Evolutionary conservation across 345 rosid genomes (phyloP).

Genomic region (Eucalyptus pauciflora): DNA sequence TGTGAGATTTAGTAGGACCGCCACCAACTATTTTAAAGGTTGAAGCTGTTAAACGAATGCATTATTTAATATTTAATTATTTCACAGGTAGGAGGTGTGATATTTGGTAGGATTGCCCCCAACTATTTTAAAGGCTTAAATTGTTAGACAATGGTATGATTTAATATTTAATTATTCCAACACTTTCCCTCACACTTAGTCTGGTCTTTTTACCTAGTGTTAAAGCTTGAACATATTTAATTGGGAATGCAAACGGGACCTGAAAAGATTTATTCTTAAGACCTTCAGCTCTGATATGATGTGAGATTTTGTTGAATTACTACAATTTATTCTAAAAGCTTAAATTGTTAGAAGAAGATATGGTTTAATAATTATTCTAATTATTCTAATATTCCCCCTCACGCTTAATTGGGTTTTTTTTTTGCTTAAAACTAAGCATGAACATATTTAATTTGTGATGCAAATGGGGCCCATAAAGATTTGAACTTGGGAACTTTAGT

Average conservation of each 20-base stretch:
- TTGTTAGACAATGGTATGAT: accelerated
- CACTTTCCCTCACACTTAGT: accelerated
- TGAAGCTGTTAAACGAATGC: accelerated
- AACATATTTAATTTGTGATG: too few species aligned
- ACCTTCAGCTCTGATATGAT: accelerated
- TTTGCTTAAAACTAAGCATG: too few species aligned
- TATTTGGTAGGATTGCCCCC: accelerated
- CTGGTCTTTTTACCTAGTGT: accelerated
- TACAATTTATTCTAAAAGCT: accelerated
- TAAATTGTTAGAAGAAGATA: accelerated
- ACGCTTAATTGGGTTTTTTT: accelerated
- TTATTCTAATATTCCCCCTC: accelerated
- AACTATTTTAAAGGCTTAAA: too few species aligned
- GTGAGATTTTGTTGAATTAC: too few species aligned
- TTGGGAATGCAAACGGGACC: accelerated
- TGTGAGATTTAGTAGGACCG: accelerated
- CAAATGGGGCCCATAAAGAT: accelerated
- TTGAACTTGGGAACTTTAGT: accelerated
- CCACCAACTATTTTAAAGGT: accelerated
- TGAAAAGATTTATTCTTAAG: too few species aligned
- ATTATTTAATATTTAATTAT: too few species aligned
- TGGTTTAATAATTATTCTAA: too few species aligned
- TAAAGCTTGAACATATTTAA: accelerated
- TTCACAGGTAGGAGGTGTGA: accelerated
- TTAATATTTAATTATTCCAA: too few species aligned